Evolutionary conservation across 257 asterid species (phyloP), one percentile per base, ranked within the genome.

Genomic region (Gentiana straminea): DNA sequence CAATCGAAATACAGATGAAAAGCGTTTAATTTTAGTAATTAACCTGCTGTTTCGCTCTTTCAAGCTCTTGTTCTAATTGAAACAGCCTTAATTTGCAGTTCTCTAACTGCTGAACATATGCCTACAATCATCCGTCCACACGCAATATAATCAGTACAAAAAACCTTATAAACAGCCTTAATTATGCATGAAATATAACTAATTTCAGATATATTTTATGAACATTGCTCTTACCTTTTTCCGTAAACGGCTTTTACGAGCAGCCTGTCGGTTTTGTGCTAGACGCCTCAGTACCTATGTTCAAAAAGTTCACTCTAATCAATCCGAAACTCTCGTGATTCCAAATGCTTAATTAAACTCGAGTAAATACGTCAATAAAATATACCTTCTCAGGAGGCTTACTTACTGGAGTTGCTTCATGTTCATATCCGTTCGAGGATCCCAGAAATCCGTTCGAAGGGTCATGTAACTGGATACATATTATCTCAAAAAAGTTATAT

Each of bases 201-300:
- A 24, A 24, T 24, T 24, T 24, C 24, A 24, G 24, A 24, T 51
- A 3, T 37, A 1, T 10, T 51, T 5, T 35, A 43, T 34, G 15
- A 37, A 61, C 37, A 33, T 9, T 45, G 11, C 50, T 37, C 11
- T 24, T 72, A 83, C 95, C 94, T 86, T 86, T 75, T 84, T 86
- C 60, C 94, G 68, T 51, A 81, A 70, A 62, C 94, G 98, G 68
- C 96, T 82, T 74, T 87, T 87, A 54, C 93, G 93, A 73, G 98
- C 96, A 70, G 96, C 95, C 73, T 91, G 95, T 1, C 98, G 96
- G 73, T 91, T 87, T 73, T 91, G 98, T 36, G 96, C 95, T 33
- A 91, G 90, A 34, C 96, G 98, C 77, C 96, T 83, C 68, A 53
- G 43, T 65, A 72, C 95, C 98, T 86, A 66, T 49, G 47, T 70